Conservation (phyloP, 73 alveolate species). For the Paramecium octaurelia region DNA sequence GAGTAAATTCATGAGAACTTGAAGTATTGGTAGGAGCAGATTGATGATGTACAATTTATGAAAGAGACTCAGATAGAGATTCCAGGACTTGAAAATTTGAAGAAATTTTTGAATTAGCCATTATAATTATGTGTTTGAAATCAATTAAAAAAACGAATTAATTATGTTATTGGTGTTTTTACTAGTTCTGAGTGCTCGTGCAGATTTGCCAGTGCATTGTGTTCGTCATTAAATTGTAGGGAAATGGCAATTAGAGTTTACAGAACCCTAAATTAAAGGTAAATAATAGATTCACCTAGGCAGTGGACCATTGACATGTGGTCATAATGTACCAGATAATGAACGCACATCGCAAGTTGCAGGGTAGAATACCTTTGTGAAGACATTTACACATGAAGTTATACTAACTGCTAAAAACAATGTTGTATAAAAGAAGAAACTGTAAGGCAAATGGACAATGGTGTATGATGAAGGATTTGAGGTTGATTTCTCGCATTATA, state of each 20-base stretch:
- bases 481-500: background rate
- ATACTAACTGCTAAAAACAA: background rate
- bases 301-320: constrained; percentile 43
- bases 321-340: constrained; percentile 14
- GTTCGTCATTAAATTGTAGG: constrained; percentile 22
- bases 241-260: constrained; percentile 28
- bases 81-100: background rate
- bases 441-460: constrained; percentile 60
- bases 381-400: background rate
- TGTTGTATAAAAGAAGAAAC: background rate
- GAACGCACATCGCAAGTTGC: constrained; percentile 24
- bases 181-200: background rate
- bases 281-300: background rate
- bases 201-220: constrained; percentile 48
- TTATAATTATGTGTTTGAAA: background rate
- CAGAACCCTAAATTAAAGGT: constrained; percentile 33
- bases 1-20: background rate
- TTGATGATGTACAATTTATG: background rate
- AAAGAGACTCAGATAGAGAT: background rate
- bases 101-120: background rate
- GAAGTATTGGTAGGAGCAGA: background rate
- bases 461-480: constrained; percentile 65
- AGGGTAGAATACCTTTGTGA: background rate
- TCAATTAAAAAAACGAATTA: background rate
- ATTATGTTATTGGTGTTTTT: background rate